phyloP scores from a whole-genome alignment of 2,329 filamentous ascomycete species.

The Epichloe coenophiala region DNA sequence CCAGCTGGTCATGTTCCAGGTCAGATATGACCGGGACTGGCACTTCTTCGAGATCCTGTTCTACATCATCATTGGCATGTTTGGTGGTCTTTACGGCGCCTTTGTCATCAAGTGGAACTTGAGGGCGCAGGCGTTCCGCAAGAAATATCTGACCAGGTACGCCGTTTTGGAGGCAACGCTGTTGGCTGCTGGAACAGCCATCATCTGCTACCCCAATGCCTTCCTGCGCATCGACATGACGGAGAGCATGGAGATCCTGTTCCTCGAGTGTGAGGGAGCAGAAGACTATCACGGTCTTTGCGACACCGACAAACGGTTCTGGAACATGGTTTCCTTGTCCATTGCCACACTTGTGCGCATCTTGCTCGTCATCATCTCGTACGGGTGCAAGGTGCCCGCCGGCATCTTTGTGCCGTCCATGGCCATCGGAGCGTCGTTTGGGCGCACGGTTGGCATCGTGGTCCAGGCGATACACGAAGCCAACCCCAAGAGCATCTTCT shows the following conservation, averaged over 20 bases:
- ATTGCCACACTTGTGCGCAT: slow-evolving; percentile 70
- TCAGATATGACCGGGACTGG: slow-evolving; percentile 90
- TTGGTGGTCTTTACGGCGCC: slow-evolving; percentile 88
- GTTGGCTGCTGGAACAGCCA: slow-evolving; percentile 68
- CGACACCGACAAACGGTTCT: slow-evolving; percentile 58
- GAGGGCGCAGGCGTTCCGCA: slow-evolving; percentile 78
- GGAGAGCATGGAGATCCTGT: slow-evolving; percentile 97
- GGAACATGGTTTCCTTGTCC: slow-evolving; percentile 64
- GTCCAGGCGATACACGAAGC: slow-evolving; percentile 81
- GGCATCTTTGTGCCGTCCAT: slow-evolving; percentile 98
- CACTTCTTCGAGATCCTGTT: slow-evolving; percentile 95
- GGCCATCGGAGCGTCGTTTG: slow-evolving; percentile 91
- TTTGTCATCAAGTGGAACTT: slow-evolving; percentile 98
- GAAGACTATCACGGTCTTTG: slow-evolving; percentile 87
- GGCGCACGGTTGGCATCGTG: slow-evolving; percentile 83
- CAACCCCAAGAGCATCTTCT: slow-evolving; percentile 72
- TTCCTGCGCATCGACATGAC: slow-evolving; percentile 98
- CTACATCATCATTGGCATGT: slow-evolving; percentile 80
- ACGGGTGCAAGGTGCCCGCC: slow-evolving; percentile 93
- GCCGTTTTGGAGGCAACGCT: slow-evolving; percentile 77
- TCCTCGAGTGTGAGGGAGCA: slow-evolving; percentile 79
- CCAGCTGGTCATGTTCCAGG: slow-evolving; percentile 98
- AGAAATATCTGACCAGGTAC: slow-evolving; percentile 76
- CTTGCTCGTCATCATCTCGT: slow-evolving; percentile 84
- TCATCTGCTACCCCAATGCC: slow-evolving; percentile 94